phyloP scores from a whole-genome alignment of 257 asterid species.

The Mitragyna speciosa region DNA sequence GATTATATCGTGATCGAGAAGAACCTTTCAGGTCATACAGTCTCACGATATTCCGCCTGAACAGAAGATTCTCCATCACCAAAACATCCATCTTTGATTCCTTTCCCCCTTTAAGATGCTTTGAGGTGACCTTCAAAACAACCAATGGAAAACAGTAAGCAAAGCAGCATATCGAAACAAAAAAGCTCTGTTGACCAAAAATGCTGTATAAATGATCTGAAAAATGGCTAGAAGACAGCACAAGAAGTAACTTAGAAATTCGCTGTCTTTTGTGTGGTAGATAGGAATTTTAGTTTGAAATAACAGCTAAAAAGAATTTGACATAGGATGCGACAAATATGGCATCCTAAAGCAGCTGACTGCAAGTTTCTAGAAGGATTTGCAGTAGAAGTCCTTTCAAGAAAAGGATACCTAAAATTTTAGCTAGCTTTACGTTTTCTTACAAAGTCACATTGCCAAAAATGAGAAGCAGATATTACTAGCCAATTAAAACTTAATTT shows the following conservation, averaged over 20 bases:
- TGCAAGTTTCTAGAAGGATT: background rate
- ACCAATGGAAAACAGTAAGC: background rate
- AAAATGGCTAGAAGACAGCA: background rate
- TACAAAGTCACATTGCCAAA: background rate
- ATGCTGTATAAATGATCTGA: background rate
- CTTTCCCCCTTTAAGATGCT: slow-evolving; percentile 71
- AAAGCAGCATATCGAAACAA: slow-evolving; percentile 6
- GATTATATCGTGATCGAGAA: slow-evolving; percentile 68
- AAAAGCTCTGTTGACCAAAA: slow-evolving; percentile 8
- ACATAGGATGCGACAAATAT: background rate
- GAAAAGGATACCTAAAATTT: background rate
- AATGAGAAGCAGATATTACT: slow-evolving; percentile 4
- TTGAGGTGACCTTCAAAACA: slow-evolving; percentile 51
- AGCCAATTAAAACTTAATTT: background rate
- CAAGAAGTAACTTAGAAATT: background rate
- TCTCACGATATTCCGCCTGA: slow-evolving; percentile 58
- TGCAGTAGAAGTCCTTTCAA: background rate
- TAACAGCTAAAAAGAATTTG: background rate
- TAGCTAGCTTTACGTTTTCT: background rate
- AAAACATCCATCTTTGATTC: slow-evolving; percentile 72
- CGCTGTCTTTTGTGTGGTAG: too few species aligned
- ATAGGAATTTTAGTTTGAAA: background rate
- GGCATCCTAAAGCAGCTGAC: background rate
- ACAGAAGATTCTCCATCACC: slow-evolving; percentile 91
- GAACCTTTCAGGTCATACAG: slow-evolving; percentile 88